Conservation (phyloP, 441 rosid genomes). For the Erodium moschatum region DNA sequence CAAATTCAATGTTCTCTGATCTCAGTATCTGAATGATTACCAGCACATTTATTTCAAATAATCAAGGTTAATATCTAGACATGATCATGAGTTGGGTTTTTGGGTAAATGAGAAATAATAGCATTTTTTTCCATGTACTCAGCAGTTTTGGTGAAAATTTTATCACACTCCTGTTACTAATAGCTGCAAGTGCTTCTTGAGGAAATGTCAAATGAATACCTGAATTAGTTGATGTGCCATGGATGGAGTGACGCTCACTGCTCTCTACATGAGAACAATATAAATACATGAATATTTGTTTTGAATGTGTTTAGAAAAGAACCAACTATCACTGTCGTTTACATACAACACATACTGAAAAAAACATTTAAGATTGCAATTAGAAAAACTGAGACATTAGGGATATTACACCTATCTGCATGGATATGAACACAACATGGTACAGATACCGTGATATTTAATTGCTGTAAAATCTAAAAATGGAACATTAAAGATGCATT, state of each 20-base stretch:
- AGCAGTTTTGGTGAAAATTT: background rate
- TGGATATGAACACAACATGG: no score
- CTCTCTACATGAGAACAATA: constrained; percentile 41
- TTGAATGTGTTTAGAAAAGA: background rate
- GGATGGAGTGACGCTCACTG: constrained; percentile 61
- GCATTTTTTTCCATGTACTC: background rate
- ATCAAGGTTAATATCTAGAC: background rate
- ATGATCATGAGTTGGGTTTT: background rate
- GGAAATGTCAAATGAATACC: constrained; percentile 30
- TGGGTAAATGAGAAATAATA: background rate
- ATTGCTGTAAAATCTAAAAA: no score
- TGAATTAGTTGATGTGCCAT: constrained; percentile 73
- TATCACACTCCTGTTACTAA: background rate
- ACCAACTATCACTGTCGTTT: background rate
- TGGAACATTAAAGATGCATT: no score
- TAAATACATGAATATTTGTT: background rate
- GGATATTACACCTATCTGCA: no score
- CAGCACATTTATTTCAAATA: background rate
- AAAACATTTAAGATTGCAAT: no score
- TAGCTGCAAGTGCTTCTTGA: background rate
- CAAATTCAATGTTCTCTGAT: constrained; percentile 63
- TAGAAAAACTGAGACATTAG: no score
- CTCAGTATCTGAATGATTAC: constrained; percentile 45
- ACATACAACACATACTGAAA: background rate
- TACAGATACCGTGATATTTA: no score